Conservation (phyloP, 129 eudicot genomes). For the Apium graveolens region DNA sequence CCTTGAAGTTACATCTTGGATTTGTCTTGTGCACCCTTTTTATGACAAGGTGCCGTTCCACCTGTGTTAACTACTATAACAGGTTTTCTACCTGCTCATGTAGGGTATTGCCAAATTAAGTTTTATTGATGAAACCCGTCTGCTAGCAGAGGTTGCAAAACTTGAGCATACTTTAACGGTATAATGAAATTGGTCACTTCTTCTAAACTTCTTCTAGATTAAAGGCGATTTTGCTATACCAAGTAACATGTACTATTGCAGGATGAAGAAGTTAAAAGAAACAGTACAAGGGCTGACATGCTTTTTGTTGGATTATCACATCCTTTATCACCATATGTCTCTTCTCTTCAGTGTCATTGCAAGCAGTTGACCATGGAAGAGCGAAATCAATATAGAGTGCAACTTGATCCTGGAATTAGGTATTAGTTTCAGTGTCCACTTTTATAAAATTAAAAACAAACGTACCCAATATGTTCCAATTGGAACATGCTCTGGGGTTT, state of each 20-base stretch:
- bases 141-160: conserved; percentile 70
- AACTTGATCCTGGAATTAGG: conserved; percentile 69
- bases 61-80: not conserved
- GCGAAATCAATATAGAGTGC: conserved; percentile 43
- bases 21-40: not conserved
- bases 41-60: not conserved
- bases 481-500: not conserved
- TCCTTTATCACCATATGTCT: conserved; percentile 69
- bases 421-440: conserved; percentile 20
- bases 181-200: not conserved
- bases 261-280: conserved; percentile 88
- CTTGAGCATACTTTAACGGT: conserved; percentile 89
- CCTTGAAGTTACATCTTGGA: not conserved
- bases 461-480: not conserved
- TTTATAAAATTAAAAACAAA: not conserved
- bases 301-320: conserved; percentile 68
- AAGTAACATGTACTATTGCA: conserved; percentile 14
- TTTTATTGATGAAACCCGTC: conserved; percentile 81
- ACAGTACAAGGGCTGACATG: conserved; percentile 66
- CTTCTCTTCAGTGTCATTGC: conserved; percentile 58
- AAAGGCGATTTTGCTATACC: not conserved
- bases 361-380: conserved; percentile 57
- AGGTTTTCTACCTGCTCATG: not conserved
- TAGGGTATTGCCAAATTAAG: conserved; percentile 90
- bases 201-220: not conserved